Evolutionary conservation across 2,329 filamentous ascomycete species (phyloP), one percentile per base, ranked within the genome.

Genomic region (Phaeosphaeria sp.): DNA sequence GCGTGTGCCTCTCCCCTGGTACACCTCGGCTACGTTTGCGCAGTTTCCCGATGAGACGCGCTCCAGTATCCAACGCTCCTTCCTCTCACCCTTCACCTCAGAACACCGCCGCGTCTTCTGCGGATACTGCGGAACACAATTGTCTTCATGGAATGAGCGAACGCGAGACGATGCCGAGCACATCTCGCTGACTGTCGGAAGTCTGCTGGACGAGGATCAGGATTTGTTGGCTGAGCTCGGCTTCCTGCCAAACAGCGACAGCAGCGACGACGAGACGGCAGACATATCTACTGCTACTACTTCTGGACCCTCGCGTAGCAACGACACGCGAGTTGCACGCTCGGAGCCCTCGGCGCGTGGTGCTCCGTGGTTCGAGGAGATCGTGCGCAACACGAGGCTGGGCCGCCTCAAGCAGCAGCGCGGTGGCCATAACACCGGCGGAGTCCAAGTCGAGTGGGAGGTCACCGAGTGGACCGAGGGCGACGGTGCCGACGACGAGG

Each of bases 61-160:
- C 53, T 60, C 66, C 43, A 77, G 73, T 53, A 82, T 83, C 67
- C 79, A 79, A 52, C 78, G 79, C 49, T 80, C 77, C 44, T 83
- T 80, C 66, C 60, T 74, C 55, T 79, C 76, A 2, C 76, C 74
- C 17, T 65, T 74, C 21, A 61, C 69, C 2, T 87, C 88, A 85
- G 87, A 74, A 6, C 57, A 53, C 49, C 87, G 90, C 73, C 87
- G 91, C 49, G 86, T 92, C 65, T 97, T 97, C 77, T 97, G 93
- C 78, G 93, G 93, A 22, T 96, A 91, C 80, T 97, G 93, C 75
- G 93, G 93, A 51, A 96, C 93, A 0, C 90, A 91, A 13, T 81
- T 97, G 53, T 90, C 89, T 0, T 92, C 89, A 67, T 97, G 92
- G 92, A 89, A 88, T 47, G 93, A 96, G 75, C 78, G 86, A 22